A percentile compares a stretch with the other conserved stretches of the same genome.
Evolutionary conservation across 2,329 filamentous ascomycete species (phyloP).

Genomic region (Penicillium sp.): DNA sequence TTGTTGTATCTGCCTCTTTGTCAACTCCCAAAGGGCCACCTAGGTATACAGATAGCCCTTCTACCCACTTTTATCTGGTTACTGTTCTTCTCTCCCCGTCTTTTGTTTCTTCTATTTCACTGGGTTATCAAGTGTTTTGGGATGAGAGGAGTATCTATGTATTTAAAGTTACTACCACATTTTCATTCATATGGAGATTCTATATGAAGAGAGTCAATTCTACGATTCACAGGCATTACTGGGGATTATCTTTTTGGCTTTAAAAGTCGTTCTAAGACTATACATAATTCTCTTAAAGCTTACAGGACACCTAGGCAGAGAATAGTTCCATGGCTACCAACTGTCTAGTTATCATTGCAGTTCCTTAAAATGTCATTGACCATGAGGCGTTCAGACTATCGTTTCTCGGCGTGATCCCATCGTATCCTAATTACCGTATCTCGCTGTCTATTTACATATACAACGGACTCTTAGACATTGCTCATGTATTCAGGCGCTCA

Average conservation of each 20-base stretch:
- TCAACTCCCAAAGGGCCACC: background rate
- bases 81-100: background rate
- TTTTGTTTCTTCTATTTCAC: background rate
- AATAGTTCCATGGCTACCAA: no score
- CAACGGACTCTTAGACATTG: background rate
- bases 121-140: background rate
- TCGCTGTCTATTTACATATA: background rate
- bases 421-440: background rate
- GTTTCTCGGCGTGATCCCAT: background rate
- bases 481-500: background rate
- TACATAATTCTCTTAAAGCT: no score
- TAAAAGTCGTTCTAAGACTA: no score
- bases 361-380: no score
- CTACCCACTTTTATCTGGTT: background rate
- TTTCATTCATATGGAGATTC: background rate
- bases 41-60: background rate
- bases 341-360: no score
- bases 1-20: background rate
- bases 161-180: background rate
- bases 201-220: no score
- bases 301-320: no score
- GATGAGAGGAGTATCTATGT: background rate
- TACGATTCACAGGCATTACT: no score
- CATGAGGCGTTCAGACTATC: no score
- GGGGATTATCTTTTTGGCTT: no score